Conservation (phyloP, 2,329 filamentous ascomycete genomes). For the Colletotrichum limetticola region DNA sequence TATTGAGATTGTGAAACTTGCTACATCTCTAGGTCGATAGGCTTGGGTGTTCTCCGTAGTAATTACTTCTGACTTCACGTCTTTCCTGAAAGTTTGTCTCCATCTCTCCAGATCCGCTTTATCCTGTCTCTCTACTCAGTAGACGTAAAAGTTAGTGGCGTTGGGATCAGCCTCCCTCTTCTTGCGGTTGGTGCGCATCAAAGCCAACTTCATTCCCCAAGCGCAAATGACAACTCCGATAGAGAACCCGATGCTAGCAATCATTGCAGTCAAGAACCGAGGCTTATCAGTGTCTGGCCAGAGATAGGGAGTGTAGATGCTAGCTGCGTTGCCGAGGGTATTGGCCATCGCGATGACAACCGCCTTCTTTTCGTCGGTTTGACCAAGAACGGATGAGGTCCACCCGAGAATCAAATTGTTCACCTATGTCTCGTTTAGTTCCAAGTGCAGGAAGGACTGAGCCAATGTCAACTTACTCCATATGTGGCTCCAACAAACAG, state of each 20-base stretch:
- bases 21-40: neutral
- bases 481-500: constrained; percentile 46
- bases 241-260: constrained; percentile 40
- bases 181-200: constrained; percentile 50
- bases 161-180: constrained; percentile 38
- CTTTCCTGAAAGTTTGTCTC: no score
- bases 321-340: constrained; percentile 32
- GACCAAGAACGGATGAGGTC: constrained; percentile 51
- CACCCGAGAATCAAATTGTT: constrained; percentile 58
- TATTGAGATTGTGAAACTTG: neutral
- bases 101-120: no score
- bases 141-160: constrained; percentile 43
- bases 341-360: constrained; percentile 48
- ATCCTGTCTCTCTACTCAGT: constrained; percentile 27
- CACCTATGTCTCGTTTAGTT: constrained; percentile 33
- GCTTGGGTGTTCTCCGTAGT: neutral
- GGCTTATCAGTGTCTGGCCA: constrained; percentile 34
- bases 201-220: constrained; percentile 47
- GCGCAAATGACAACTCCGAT: constrained; percentile 48
- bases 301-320: constrained; percentile 37
- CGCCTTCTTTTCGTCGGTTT: constrained; percentile 60
- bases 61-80: neutral
- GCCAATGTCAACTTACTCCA: constrained; percentile 35
- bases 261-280: constrained; percentile 37
- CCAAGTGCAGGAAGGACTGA: neutral